A percentile compares a stretch with the other conserved stretches of the same genome.
phyloP scores from a whole-genome alignment of 768 basidiomycete species.

The Rhodosporidiobolus sp. region DNA sequence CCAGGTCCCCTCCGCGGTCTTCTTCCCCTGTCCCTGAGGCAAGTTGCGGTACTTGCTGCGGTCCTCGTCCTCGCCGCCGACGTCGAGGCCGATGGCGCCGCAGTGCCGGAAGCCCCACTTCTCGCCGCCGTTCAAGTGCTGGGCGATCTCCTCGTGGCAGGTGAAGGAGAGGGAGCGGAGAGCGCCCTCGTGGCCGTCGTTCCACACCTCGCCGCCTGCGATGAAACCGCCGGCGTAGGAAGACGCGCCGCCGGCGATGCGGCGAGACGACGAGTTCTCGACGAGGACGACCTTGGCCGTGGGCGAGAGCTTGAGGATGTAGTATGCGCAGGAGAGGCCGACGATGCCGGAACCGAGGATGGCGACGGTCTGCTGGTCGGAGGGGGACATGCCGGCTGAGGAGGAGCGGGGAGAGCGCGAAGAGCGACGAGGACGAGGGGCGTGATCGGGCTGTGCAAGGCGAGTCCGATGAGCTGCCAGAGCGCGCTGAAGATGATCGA shows the following conservation, averaged over 20 bases:
- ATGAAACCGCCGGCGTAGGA: slow-evolving; percentile 53
- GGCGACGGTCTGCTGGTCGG: slow-evolving; percentile 45
- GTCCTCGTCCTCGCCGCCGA: slow-evolving; percentile 27
- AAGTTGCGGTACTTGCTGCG: slow-evolving; percentile 38
- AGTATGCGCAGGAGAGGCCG: slow-evolving; percentile 55
- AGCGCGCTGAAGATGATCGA: too few species aligned
- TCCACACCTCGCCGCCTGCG: slow-evolving; percentile 52
- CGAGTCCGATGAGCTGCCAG: too few species aligned
- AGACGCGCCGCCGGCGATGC: slow-evolving; percentile 50
- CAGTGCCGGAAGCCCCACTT: slow-evolving; percentile 53
- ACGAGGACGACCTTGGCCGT: slow-evolving; percentile 51
- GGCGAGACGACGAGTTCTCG: slow-evolving; percentile 48
- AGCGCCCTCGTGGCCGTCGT: slow-evolving; percentile 46
- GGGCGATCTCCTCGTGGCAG: slow-evolving; percentile 52
- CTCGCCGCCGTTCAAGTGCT: slow-evolving; percentile 49
- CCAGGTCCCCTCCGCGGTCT: slow-evolving; percentile 9
- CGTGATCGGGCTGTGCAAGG: too few species aligned
- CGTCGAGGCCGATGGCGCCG: slow-evolving; percentile 46
- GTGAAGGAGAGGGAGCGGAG: slow-evolving; percentile 51
- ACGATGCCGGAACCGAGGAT: slow-evolving; percentile 57
- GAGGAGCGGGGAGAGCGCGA: too few species aligned
- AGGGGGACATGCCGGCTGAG: too few species aligned
- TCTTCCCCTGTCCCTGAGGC: slow-evolving; percentile 23
- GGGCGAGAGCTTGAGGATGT: slow-evolving; percentile 47
- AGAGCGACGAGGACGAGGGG: too few species aligned